Percentiles rank a stretch among this genome's conserved stretches.
phyloP scores from a whole-genome alignment of 345 rosid genomes.

The Salix koriyanagi region DNA sequence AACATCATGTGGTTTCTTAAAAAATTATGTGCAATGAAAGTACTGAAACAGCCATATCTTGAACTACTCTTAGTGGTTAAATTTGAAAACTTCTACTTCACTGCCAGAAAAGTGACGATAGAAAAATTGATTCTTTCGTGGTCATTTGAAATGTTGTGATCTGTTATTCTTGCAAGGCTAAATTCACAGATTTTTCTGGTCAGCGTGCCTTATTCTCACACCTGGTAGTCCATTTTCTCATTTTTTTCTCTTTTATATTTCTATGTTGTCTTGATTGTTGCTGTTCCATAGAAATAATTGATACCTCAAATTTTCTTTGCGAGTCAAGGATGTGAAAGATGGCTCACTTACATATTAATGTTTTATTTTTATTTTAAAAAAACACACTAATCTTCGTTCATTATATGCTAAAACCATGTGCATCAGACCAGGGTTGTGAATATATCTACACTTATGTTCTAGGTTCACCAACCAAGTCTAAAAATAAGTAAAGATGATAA shows the following conservation, averaged over 20 bases:
- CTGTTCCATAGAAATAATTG: background rate
- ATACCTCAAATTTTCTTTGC: background rate
- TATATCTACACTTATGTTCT: background rate
- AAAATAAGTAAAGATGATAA: background rate
- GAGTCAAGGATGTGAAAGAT: background rate
- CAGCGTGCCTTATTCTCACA: background rate
- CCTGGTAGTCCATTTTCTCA: background rate
- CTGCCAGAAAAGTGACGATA: background rate
- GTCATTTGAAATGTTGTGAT: background rate
- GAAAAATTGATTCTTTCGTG: background rate
- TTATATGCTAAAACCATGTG: background rate
- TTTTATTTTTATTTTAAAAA: too few relatives aligned
- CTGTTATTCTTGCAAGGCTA: background rate
- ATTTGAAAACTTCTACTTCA: background rate
- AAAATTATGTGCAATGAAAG: background rate
- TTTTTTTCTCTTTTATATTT: background rate
- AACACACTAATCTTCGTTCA: background rate
- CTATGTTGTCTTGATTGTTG: background rate
- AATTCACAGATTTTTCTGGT: background rate
- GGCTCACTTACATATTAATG: background rate
- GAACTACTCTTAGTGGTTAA: background rate
- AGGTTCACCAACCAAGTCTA: background rate
- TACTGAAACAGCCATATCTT: background rate
- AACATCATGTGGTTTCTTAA: background rate
- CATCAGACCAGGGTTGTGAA: background rate